Evolutionary conservation across 2,329 filamentous ascomycete species (phyloP).

Genomic region (Sarocladium kiliense): DNA sequence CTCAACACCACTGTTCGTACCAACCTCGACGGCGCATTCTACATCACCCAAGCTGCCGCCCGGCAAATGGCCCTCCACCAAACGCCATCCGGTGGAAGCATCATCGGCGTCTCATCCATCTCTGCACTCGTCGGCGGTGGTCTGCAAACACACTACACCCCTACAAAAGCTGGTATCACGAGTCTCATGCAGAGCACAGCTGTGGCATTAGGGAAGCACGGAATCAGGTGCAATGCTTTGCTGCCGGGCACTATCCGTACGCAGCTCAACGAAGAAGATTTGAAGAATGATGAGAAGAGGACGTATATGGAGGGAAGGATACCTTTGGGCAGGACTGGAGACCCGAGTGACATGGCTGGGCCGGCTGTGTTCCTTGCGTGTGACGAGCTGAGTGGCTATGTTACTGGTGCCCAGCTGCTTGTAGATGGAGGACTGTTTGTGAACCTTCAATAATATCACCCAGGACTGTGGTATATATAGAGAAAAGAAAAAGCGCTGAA

Average conservation of each 20-base stretch:
- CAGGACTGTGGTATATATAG: not conserved
- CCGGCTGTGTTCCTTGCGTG: constrained; percentile 82
- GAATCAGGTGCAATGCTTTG: constrained; percentile 77
- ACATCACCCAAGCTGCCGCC: constrained; percentile 78
- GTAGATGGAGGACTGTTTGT: constrained; percentile 90
- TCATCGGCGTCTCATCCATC: constrained; percentile 72
- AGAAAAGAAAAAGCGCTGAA: not conserved
- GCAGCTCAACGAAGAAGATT: constrained; percentile 77
- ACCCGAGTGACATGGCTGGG: constrained; percentile 69
- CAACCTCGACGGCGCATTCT: constrained; percentile 87
- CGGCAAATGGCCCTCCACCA: constrained; percentile 68
- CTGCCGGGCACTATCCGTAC: constrained; percentile 80
- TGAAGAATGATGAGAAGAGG: constrained; percentile 67
- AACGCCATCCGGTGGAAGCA: constrained; percentile 65
- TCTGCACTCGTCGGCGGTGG: constrained; percentile 74
- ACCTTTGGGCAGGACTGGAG: constrained; percentile 69
- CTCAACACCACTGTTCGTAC: constrained; percentile 68
- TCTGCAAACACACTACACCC: constrained; percentile 78
- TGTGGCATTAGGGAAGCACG: constrained; percentile 69
- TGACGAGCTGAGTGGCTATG: constrained; percentile 72
- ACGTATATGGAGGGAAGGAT: constrained; percentile 77
- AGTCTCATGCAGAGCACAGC: constrained; percentile 81
- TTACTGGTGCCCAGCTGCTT: constrained; percentile 76
- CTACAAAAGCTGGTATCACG: constrained; percentile 78
- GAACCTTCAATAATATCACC: constrained; percentile 62